A percentile compares a stretch with the other conserved stretches of the same genome.
Evolutionary conservation across 371 early-diverging fungal species (phyloP).

Genomic region (Cladochytrium tenue): DNA sequence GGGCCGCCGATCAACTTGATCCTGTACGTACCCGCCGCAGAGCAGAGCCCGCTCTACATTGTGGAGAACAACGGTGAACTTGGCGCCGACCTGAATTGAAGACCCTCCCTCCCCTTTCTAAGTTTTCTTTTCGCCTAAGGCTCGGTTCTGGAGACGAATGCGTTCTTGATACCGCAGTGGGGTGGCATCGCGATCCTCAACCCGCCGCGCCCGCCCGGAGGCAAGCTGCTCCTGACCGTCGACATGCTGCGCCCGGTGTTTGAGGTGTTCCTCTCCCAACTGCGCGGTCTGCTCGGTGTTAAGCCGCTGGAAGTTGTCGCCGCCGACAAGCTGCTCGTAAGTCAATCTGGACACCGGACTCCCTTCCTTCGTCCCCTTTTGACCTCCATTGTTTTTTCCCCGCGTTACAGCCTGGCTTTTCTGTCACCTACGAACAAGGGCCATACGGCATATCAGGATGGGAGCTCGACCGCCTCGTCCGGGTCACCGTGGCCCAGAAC

Average conservation of each 20-base stretch:
- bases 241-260: slow-evolving; percentile 70
- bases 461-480: slow-evolving; percentile 75
- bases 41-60: slow-evolving; percentile 70
- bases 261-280: slow-evolving; percentile 75
- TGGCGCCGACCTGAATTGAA: no score
- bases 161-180: slow-evolving; percentile 90
- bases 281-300: slow-evolving; percentile 80
- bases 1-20: slow-evolving; percentile 86
- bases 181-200: slow-evolving; percentile 86
- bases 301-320: slow-evolving; percentile 14
- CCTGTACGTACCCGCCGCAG: slow-evolving; percentile 73
- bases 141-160: slow-evolving; percentile 67
- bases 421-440: slow-evolving; percentile 19
- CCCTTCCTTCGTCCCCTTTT: no score
- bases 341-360: no score
- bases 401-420: slow-evolving; percentile 22
- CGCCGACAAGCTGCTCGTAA: slow-evolving; percentile 13
- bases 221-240: slow-evolving; percentile 6
- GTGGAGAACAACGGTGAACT: no score
- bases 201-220: slow-evolving; percentile 10
- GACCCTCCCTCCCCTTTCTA: no score
- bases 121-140: slow-evolving; percentile 4
- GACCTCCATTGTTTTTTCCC: no score
- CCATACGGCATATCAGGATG: slow-evolving; percentile 60
- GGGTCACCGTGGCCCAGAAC: slow-evolving; percentile 69